Evolutionary conservation across 2,329 filamentous ascomycete species (phyloP), one percentile per base, ranked within the genome.

Genomic region (Plectosphaerella cucumerina): DNA sequence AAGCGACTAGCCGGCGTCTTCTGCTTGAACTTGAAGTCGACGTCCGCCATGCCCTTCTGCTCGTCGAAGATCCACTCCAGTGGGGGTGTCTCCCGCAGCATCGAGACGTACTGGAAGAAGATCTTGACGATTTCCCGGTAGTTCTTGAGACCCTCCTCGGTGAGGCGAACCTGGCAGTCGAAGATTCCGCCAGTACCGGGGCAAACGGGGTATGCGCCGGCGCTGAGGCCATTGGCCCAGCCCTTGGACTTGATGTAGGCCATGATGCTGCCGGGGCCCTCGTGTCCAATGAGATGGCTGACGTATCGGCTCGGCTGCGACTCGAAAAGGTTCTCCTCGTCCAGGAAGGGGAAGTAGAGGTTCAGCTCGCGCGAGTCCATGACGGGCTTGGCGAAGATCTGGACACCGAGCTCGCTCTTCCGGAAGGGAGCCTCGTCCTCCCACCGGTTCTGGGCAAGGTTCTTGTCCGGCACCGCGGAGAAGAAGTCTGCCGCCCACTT

Each of bases 1-100:
- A 97, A 97, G 23, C 87, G 83, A 64, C 87, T 94, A 2, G 93
- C 90, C 1, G 89, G 90, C 2, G 85, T 89, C 75, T 97, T 97
- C 65, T 97, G 90, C 69, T 86, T 90, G 71, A 96, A 99, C 58
- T 88, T 89, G 77, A 99, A 99, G 59, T 96, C 89, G 12, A 97
- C 90, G 58, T 97, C 92, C 43, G 89, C 86, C 72, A 97, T 85
- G 34, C 86, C 85, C 68, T 91, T 93, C 68, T 94, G 88, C 70
- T 99, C 94, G 31, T 96, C 83, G 53, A 94, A 92, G 52, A 97
- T 91, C 94, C 94, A 97, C 65, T 95, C 78, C 59, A 95, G 87
- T 0, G 93, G 92, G 5, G 87, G 81, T 3, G 80, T 78, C 60
- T 96, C 89, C 56, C 84, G 85, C 50, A 99, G 80, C 66, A 99